phyloP scores from a whole-genome alignment of 2,329 filamentous ascomycete genomes.

The Byssoonygena ceratinophila region DNA sequence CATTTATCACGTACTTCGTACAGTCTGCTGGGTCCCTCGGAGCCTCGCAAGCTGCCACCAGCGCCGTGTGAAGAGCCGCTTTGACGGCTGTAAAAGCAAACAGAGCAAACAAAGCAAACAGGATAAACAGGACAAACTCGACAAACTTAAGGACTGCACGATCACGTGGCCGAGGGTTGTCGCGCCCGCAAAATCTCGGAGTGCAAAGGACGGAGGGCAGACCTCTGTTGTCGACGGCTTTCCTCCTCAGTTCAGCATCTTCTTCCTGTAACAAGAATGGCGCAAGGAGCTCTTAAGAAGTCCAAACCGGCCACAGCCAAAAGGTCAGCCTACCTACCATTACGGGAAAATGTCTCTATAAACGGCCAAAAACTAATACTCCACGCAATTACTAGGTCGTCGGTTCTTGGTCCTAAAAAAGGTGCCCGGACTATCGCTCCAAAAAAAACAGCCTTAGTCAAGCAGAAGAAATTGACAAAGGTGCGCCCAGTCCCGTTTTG shows the following conservation, averaged over 20 bases:
- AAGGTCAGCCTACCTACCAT: slow-evolving; percentile 26
- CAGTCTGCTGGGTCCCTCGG: too few relatives aligned
- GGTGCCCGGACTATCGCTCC: slow-evolving; percentile 55
- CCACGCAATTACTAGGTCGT: not conserved
- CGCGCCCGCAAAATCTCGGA: too few relatives aligned
- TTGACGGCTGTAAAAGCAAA: too few relatives aligned
- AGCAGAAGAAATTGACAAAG: slow-evolving; percentile 54
- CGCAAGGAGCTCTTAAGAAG: slow-evolving; percentile 42
- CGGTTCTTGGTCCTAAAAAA: slow-evolving; percentile 42
- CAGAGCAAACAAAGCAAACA: too few relatives aligned
- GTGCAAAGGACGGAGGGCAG: too few relatives aligned
- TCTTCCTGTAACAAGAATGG: slow-evolving; percentile 26
- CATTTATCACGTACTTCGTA: too few relatives aligned
- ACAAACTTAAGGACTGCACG: too few relatives aligned
- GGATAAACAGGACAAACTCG: not conserved
- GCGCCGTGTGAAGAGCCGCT: too few relatives aligned
- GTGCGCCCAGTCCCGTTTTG: too few relatives aligned
- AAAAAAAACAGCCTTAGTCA: slow-evolving; percentile 51
- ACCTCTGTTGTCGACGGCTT: too few relatives aligned
- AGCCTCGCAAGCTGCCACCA: too few relatives aligned
- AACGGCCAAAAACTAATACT: not conserved
- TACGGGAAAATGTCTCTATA: not conserved
- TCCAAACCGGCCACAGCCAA: slow-evolving; percentile 30
- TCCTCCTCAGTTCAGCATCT: not conserved
- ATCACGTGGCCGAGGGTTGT: not conserved